These are phyloP conservation scores for Kalmanozyma brasiliensis DNA, from an alignment of 1,284 basidiomycete genomes.

Conservation along the genomic window DNA sequence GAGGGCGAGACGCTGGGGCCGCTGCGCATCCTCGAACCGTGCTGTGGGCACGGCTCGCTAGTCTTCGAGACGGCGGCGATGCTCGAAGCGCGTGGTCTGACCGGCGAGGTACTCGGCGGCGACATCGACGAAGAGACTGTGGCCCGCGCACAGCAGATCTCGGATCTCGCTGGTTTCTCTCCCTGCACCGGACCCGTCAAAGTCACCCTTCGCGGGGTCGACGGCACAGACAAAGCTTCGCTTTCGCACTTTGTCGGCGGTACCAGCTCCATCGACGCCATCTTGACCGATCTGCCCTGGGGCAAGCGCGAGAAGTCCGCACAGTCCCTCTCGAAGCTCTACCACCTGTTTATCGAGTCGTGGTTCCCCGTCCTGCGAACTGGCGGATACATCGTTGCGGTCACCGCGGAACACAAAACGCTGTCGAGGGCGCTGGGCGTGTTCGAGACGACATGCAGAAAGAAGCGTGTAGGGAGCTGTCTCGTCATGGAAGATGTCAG, in stretches of 20 bases:
- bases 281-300: conserved; percentile 52
- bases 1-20: conserved; percentile 1
- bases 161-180: conserved; percentile 23
- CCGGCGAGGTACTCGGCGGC: conserved; percentile 32
- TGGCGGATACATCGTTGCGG: conserved; percentile 37
- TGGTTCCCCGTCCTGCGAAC: conserved; percentile 43
- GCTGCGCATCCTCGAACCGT: conserved; percentile 42
- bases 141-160: conserved; percentile 24
- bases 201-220: conserved; percentile 18
- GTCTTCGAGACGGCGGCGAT: conserved; percentile 44
- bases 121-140: conserved; percentile 39
- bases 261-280: conserved; percentile 35
- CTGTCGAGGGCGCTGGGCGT: conserved; percentile 31
- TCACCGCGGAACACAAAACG: conserved; percentile 47
- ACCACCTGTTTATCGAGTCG: conserved; percentile 34
- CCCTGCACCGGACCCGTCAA: conserved; percentile 3
- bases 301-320: conserved; percentile 43
- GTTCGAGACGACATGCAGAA: conserved; percentile 39
- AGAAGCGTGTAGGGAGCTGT: conserved; percentile 24
- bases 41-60: conserved; percentile 47
- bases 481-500: conserved; percentile 30
- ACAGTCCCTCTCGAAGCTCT: conserved; percentile 38
- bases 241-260: conserved; percentile 43
- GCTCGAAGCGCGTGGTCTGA: conserved; percentile 38
- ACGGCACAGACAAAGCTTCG: conserved; percentile 19